phyloP scores from a whole-genome alignment of 495 filamentous ascomycete genomes.

The Pyrenula massariospora region DNA sequence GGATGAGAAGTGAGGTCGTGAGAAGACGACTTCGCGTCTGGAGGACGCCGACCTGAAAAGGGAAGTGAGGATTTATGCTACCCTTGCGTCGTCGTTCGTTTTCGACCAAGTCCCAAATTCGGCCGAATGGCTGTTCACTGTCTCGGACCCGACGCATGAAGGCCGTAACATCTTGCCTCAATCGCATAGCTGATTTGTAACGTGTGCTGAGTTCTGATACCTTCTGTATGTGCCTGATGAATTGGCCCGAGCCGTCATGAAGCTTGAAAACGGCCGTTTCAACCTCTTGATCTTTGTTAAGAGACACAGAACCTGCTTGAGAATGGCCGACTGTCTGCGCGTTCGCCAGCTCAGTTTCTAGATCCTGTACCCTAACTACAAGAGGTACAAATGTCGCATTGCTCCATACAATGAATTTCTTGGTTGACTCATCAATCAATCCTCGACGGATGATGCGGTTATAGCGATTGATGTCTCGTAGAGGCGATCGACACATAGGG shows the following conservation, averaged over 20 bases:
- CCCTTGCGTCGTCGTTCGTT: slow-evolving; percentile 22
- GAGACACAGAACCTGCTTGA: no score
- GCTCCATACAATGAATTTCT: slow-evolving; percentile 41
- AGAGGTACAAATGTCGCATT: no score
- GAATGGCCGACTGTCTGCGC: not conserved
- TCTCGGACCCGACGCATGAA: slow-evolving; percentile 28
- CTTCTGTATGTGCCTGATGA: not conserved
- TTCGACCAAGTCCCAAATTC: slow-evolving; percentile 32
- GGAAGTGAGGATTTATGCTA: slow-evolving; percentile 24
- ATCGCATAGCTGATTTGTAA: slow-evolving; percentile 3
- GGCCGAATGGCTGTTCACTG: slow-evolving; percentile 50
- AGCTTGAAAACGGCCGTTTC: not conserved
- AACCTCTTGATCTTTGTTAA: not conserved
- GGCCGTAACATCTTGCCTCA: slow-evolving; percentile 22
- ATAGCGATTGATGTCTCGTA: slow-evolving; percentile 48
- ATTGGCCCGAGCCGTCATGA: not conserved
- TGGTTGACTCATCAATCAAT: slow-evolving; percentile 46
- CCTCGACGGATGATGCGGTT: slow-evolving; percentile 45
- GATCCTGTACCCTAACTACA: slow-evolving; percentile 12
- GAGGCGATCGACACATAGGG: slow-evolving; percentile 42
- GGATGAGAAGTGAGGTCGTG: slow-evolving; percentile 33
- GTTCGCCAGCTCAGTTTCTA: not conserved
- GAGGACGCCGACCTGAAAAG: slow-evolving; percentile 24
- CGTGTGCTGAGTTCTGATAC: not conserved
- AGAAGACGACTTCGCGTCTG: slow-evolving; percentile 25